Evolutionary conservation across 768 basidiomycete species (phyloP).

Genomic region (Atractiella rhizophila): DNA sequence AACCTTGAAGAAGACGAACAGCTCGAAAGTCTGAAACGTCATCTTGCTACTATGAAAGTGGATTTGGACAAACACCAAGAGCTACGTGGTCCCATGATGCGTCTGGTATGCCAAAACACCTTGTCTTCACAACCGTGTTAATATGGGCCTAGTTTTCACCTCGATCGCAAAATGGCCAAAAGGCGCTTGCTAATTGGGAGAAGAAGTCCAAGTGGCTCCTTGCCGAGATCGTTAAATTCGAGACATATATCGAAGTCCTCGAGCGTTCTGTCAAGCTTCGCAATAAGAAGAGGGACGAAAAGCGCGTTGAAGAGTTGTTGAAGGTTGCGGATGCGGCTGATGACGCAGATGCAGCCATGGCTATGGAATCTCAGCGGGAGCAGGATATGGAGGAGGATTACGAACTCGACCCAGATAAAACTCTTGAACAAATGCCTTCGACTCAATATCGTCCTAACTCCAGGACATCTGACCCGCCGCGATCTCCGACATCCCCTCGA

Average conservation of each 20-base stretch:
- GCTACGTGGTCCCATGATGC: constrained; percentile 53
- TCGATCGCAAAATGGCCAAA: constrained; percentile 43
- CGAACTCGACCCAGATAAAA: too few relatives aligned
- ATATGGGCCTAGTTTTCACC: constrained; percentile 41
- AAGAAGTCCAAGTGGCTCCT: constrained; percentile 68
- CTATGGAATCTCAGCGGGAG: too few relatives aligned
- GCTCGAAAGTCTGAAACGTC: constrained; percentile 61
- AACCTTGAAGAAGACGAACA: constrained; percentile 78
- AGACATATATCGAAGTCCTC: constrained; percentile 77
- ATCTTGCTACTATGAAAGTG: constrained; percentile 44
- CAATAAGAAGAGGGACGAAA: constrained; percentile 4
- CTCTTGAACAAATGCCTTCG: too few relatives aligned
- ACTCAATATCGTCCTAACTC: too few relatives aligned
- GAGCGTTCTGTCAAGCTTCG: constrained; percentile 28
- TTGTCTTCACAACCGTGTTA: neutral
- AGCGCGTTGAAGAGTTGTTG: too few relatives aligned
- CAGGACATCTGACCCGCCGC: too few relatives aligned
- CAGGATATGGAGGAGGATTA: too few relatives aligned
- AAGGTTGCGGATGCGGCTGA: too few relatives aligned
- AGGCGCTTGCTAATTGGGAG: constrained; percentile 67
- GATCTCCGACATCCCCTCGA: too few relatives aligned
- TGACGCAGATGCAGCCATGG: too few relatives aligned
- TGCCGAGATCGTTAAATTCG: constrained; percentile 83
- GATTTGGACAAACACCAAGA: constrained; percentile 66
- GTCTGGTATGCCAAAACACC: constrained; percentile 30